Evolutionary conservation across 2,329 filamentous ascomycete species (phyloP), one percentile per base, ranked within the genome.

Genomic region (Teratosphaeria destructans): DNA sequence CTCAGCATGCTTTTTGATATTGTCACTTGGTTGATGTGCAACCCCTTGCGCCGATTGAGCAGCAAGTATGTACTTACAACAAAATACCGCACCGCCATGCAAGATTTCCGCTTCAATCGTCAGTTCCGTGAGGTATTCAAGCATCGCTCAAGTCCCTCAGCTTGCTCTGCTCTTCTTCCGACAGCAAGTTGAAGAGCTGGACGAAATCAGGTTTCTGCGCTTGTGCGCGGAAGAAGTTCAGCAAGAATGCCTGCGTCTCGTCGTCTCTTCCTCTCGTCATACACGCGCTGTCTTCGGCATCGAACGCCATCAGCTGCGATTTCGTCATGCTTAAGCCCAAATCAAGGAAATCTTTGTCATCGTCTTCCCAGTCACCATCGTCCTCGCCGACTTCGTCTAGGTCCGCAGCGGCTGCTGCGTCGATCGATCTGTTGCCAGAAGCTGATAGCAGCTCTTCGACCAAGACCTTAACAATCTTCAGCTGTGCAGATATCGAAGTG

Each of bases 391-490:
- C 87, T 34, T 84, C 80, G 11, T 79, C 80, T 2, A 82, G 78
- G 0, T 84, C 84, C 0, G 83, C 82, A 0, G 85, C 86, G 0
- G 84, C 83, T 1, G 77, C 78, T 3, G 80, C 76, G 52, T 84
- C 82, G 0, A 85, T 52, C 47, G 26, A 60, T 6, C 60, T 59
- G 19, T 63, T 75, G 27, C 89, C 90, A 4, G 89, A 86, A 1
- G 91, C 90, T 0, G 89, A 90, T 5, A 89, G 80, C 3, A 99
- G 83, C 76, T 99, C 94, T 70, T 96, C 90, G 54, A 97, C 87
- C 8, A 99, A 83, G 3, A 97, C 87, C 78, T 99, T 99, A 75
- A 97, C 78, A 62, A 99, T 96, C 78, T 99, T 99, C 70, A 99
- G 82, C 1, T 90, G 86, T 0, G 92, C 92, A 0, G 92, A 85